Evolutionary conservation across 192 early-diverging fungal species (phyloP).

Genomic region (Ambispora gerdemannii): DNA sequence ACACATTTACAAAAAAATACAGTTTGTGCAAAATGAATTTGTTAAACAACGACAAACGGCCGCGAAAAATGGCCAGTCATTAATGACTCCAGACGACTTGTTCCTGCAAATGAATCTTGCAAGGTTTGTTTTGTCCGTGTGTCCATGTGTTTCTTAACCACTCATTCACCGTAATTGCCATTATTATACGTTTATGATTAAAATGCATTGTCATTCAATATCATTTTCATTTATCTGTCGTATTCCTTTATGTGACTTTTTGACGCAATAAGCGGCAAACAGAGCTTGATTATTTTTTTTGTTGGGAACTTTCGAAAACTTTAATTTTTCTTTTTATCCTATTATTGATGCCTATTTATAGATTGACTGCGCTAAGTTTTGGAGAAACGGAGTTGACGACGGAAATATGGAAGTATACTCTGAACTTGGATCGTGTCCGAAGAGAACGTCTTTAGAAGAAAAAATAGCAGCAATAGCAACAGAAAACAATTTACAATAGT

Average conservation of each 20-base stretch:
- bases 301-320: too few species aligned
- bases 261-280: too few species aligned
- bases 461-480: too few species aligned
- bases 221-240: too few species aligned
- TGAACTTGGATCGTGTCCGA: constrained; percentile 35
- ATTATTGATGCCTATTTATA: too few species aligned
- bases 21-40: constrained; percentile 43
- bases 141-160: background rate
- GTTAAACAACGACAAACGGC: constrained; percentile 40
- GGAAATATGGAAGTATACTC: constrained; percentile 40
- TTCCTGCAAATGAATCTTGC: constrained; percentile 40
- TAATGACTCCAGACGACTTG: constrained; percentile 42
- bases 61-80: background rate
- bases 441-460: constrained; percentile 3
- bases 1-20: too few species aligned
- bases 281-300: too few species aligned
- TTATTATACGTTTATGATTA: too few species aligned
- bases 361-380: constrained; percentile 44
- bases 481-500: too few species aligned
- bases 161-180: background rate
- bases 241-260: too few species aligned
- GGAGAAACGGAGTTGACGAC: constrained; percentile 34
- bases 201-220: too few species aligned
- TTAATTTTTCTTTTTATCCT: too few species aligned
- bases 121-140: constrained; percentile 31